Evolutionary conservation across 2,329 filamentous ascomycete species (phyloP).

Genomic region (Dactylellina sp.): DNA sequence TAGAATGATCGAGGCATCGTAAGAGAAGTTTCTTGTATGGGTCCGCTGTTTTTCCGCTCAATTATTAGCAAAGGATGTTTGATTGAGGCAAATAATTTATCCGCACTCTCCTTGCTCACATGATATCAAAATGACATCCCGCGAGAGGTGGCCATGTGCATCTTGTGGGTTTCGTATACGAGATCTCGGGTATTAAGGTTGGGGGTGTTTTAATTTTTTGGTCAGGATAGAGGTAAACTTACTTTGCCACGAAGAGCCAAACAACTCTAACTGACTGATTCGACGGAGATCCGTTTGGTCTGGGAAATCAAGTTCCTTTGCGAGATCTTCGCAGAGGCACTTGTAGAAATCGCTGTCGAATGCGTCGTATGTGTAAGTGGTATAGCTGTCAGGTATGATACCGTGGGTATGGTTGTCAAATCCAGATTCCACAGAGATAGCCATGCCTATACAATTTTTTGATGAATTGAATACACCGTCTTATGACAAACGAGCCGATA

Average conservation of each 20-base stretch:
- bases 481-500: not conserved
- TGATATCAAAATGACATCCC: constrained; percentile 12
- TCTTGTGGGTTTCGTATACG: constrained; percentile 13
- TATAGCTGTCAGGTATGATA: constrained; percentile 15
- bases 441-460: constrained; percentile 22
- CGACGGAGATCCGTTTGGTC: constrained; percentile 49
- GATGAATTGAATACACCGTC: constrained; percentile 1
- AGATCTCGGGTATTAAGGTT: constrained; percentile 1
- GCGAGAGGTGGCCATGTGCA: not conserved
- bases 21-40: constrained; percentile 55
- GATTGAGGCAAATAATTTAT: constrained; percentile 27
- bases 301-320: constrained; percentile 54
- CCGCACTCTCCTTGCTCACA: constrained; percentile 3
- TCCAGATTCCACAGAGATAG: constrained; percentile 42
- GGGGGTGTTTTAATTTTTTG: not conserved
- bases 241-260: constrained; percentile 56
- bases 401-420: constrained; percentile 23
- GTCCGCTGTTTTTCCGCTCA: constrained; percentile 35
- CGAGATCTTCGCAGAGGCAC: constrained; percentile 54
- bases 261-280: constrained; percentile 55
- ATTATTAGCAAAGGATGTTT: constrained; percentile 9
- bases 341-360: constrained; percentile 56
- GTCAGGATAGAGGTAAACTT: constrained; percentile 15
- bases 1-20: constrained; percentile 51
- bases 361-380: constrained; percentile 31